A percentile compares a stretch with the other conserved stretches of the same genome.
Conservation (phyloP, 2,329 filamentous ascomycete genomes). For the Colletotrichum costaricense region DNA sequence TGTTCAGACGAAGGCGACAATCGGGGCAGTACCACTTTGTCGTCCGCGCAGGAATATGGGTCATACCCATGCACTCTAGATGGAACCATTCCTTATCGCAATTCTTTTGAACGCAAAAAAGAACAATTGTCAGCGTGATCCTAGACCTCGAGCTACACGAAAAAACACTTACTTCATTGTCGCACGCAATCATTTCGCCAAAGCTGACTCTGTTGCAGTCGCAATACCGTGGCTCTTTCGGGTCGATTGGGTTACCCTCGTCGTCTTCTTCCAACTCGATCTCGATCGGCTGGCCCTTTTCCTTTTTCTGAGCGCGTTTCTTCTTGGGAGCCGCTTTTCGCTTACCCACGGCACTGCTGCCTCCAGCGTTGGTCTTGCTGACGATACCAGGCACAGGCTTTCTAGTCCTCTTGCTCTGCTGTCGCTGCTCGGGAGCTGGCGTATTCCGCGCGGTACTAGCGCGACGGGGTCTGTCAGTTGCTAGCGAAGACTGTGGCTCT, state of each 20-base stretch:
- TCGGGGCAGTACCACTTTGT: slow-evolving; percentile 89
- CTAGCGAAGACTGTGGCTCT: slow-evolving; percentile 61
- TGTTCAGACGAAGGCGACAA: slow-evolving; percentile 72
- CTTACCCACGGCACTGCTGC: slow-evolving; percentile 76
- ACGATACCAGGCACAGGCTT: slow-evolving; percentile 79
- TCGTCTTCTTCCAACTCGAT: slow-evolving; percentile 71
- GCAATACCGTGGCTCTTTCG: slow-evolving; percentile 81
- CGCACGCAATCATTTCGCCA: slow-evolving; percentile 86
- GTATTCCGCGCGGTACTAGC: slow-evolving; percentile 69
- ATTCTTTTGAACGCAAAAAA: slow-evolving; percentile 54
- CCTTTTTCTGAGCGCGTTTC: slow-evolving; percentile 60
- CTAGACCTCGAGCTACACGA: slow-evolving; percentile 28
- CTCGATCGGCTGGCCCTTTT: slow-evolving; percentile 55
- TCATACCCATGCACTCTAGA: slow-evolving; percentile 78
- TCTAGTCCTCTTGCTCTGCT: slow-evolving; percentile 69
- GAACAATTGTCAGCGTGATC: slow-evolving; percentile 18
- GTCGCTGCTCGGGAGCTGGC: slow-evolving; percentile 60
- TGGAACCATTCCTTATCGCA: slow-evolving; percentile 91
- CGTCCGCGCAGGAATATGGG: slow-evolving; percentile 75
- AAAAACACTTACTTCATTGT: slow-evolving; percentile 75
- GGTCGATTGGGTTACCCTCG: slow-evolving; percentile 77
- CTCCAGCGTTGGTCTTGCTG: slow-evolving; percentile 69
- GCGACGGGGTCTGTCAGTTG: slow-evolving; percentile 64
- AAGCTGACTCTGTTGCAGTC: slow-evolving; percentile 83
- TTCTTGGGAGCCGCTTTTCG: slow-evolving; percentile 79